Conservation (phyloP, 2,329 filamentous ascomycete genomes). For the Fusarium aywerte region DNA sequence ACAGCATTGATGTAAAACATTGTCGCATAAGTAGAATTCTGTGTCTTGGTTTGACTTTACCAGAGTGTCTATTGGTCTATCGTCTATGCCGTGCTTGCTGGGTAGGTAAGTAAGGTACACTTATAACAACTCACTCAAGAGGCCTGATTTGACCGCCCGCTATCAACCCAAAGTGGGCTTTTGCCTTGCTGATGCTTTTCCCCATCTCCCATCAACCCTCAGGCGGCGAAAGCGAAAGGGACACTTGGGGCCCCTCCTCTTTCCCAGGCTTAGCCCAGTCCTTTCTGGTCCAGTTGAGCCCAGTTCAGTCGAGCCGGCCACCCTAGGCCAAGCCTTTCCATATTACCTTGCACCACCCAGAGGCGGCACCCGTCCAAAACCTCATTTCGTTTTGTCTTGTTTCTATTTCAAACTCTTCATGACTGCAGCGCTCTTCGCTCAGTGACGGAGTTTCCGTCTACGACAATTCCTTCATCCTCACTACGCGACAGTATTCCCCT, state of each 20-base stretch:
- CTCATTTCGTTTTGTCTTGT: conserved; percentile 30
- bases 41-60: background rate
- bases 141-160: conserved; percentile 20
- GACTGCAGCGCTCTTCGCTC: conserved; percentile 43
- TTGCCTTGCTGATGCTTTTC: conserved; percentile 4
- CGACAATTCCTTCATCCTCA: conserved; percentile 19
- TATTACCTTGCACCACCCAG: conserved; percentile 40
- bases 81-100: background rate
- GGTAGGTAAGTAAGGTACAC: background rate
- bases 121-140: conserved; percentile 24
- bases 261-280: conserved; percentile 1
- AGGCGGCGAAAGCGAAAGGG: conserved; percentile 24
- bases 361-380: conserved; percentile 40
- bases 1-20: background rate
- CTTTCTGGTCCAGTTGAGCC: conserved; percentile 32
- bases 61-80: background rate
- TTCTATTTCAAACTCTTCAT: conserved; percentile 33
- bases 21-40: background rate
- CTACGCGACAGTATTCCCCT: conserved; percentile 18
- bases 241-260: background rate
- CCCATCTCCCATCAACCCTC: conserved; percentile 27
- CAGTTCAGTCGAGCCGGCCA: conserved; percentile 13
- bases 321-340: conserved; percentile 25
- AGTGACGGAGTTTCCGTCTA: conserved; percentile 45
- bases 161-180: conserved; percentile 29